Percentiles rank a stretch among this genome's conserved stretches.
Evolutionary conservation across 2,329 filamentous ascomycete genomes (phyloP).

Genomic region (Colletotrichum zoysiae): DNA sequence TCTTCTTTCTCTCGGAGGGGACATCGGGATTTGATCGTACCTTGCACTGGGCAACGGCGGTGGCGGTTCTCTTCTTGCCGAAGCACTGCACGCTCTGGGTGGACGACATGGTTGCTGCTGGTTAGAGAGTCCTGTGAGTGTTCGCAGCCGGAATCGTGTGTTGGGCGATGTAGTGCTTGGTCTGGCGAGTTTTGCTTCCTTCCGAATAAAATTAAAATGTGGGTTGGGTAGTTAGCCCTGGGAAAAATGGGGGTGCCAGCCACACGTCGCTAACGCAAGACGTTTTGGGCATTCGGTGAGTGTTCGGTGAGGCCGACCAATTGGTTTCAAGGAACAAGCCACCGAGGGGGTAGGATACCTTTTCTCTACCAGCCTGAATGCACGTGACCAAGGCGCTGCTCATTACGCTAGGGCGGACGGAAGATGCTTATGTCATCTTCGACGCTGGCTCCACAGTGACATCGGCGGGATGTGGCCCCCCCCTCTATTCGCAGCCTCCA

Average conservation of each 20-base stretch:
- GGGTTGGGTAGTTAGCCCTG: no score
- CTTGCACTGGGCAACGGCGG: slow-evolving; percentile 84
- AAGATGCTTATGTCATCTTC: slow-evolving; percentile 33
- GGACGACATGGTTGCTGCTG: slow-evolving; percentile 76
- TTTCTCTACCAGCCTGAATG: neutral
- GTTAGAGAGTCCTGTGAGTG: slow-evolving; percentile 38
- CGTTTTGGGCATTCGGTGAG: no score
- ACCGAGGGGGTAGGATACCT: no score
- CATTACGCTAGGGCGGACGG: no score
- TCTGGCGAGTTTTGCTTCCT: no score
- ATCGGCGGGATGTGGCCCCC: slow-evolving; percentile 20
- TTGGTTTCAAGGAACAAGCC: no score
- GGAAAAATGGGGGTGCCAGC: no score
- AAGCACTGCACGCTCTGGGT: slow-evolving; percentile 94
- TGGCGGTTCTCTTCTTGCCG: slow-evolving; percentile 97
- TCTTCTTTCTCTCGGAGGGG: slow-evolving; percentile 11
- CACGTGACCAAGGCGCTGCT: slow-evolving; percentile 17
- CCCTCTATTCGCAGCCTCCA: slow-evolving; percentile 18
- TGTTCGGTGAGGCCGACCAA: no score
- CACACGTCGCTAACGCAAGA: no score
- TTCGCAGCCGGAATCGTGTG: slow-evolving; percentile 39
- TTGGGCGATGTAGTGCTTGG: slow-evolving; percentile 4
- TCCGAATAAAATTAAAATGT: no score
- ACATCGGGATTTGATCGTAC: slow-evolving; percentile 18
- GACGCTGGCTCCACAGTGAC: slow-evolving; percentile 1